Evolutionary conservation across 129 eudicot species (phyloP), one percentile per base, ranked within the genome.

Genomic region (Solidago caesia): DNA sequence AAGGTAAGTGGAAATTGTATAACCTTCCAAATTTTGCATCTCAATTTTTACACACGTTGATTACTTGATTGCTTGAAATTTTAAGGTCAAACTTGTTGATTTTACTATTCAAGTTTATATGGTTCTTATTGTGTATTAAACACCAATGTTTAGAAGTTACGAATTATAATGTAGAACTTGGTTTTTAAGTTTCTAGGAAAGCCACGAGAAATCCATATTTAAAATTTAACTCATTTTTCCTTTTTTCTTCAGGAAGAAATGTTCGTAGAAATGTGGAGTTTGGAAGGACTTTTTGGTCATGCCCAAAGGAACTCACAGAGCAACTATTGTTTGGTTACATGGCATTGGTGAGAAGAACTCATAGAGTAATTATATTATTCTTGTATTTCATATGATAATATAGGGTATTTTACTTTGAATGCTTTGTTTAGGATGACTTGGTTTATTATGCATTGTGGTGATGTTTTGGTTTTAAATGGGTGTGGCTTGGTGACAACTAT

Each of bases 251-350:
- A 86, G 97, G 95, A 77, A 86, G 86, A 71, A 79, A 67, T 39
- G 62, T 59, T 66, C 56, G 87, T 63, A 82, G 82, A 67, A 64
- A 55, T 67, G 55, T 79, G 71, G 96, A 89, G 68, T 89, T 87
- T 74, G 97, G 97, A 82, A 79, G 96, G 81, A 92, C 96, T 73
- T 86, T 82, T 74, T 89, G 80, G 96, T 92, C 80, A 87, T 87
- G 87, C 97, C 97, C 27, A 87, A 85, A 84, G 96, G 91, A 44
- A 81, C 61, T 72, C 97, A 92, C 79, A 82, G 81, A 71, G 88
- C 97, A 61, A 92, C 96, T 59, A 87, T 92, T 45, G 89, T 92
- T 70, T 92, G 97, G 97, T 79, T 92, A 61, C 97, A 92, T 80
- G 97, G 91, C 44, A 81, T 89, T 62, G 97, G 97, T 39, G 97